Base-by-base conservation (phyloP, 1,284 basidiomycete genomes). In the Hemileia vastatrix region DNA sequence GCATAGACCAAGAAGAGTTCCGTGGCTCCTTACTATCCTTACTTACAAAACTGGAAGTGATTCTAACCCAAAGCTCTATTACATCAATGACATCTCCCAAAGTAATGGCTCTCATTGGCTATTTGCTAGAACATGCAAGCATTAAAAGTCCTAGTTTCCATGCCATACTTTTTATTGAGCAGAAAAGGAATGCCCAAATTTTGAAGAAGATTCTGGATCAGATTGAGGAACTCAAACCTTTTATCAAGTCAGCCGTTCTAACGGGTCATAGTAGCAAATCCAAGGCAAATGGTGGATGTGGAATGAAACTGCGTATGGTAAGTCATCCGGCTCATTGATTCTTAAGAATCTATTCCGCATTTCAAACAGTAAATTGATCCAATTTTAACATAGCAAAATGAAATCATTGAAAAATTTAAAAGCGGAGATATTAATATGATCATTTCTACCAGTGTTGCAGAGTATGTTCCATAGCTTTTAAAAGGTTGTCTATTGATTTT, bases 111-210 rank as follows among this genome's bases (percentile, higher is more conserved):
- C 79, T 90, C 24, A 78, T 84, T 15, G 80, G 84, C 27, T 75
- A 85, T 51, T 79, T 90, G 11, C 76, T 80, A n/a, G 77, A 78
- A 18, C 80, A 84, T 70, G 77, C 45, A 15, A 47, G 81, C 40
- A 79, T 79, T 27, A n/a, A n/a, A n/a, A n/a, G n/a, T n/a, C 45
- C 64, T 2, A 53, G 79, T 4, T 88, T 90, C 69, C 87, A 88
- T 69, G 83, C 83, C 8, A 90, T 91, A 65, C 79, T 91, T 27
- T 92, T 92, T 71, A 87, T 88, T 6, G 83, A 89, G 67, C 87
- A 88, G 71, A 80, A 88, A 5, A 86, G 88, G 68, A 80, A 86
- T 18, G 89, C 87, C 2, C 77, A 81, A n/a, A 82, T 83, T 51
- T 79, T 92, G 5, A 80, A 86, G 1, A 81, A 78, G 69, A 75